Evolutionary conservation across 1,284 basidiomycete species (phyloP).

Genomic region (Apiotrichum porosum): DNA sequence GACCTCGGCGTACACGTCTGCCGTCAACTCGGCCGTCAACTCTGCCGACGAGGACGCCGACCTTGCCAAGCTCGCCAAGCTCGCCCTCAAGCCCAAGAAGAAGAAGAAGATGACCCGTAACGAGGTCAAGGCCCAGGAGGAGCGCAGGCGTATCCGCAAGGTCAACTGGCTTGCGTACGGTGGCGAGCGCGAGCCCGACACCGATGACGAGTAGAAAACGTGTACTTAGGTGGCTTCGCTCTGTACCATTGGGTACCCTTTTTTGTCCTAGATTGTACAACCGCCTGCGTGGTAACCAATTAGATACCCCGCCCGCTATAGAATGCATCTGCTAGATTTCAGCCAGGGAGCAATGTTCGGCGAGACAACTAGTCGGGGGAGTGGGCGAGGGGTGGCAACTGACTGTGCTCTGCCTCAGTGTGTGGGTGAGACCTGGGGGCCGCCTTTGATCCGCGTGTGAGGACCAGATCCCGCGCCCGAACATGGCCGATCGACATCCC

Average conservation of each 20-base stretch:
- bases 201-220: slow-evolving; percentile 12
- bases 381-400: too few relatives aligned
- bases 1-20: slow-evolving; percentile 31
- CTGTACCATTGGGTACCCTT: neutral
- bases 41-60: slow-evolving; percentile 45
- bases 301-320: too few relatives aligned
- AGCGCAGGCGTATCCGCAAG: slow-evolving; percentile 71
- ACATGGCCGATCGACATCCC: too few relatives aligned
- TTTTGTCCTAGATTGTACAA: neutral
- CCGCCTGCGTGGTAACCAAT: too few relatives aligned
- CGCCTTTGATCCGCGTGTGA: too few relatives aligned
- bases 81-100: slow-evolving; percentile 57
- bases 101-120: slow-evolving; percentile 88
- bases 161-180: slow-evolving; percentile 78
- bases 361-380: too few relatives aligned
- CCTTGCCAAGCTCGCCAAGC: slow-evolving; percentile 38
- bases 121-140: slow-evolving; percentile 81
- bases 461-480: too few relatives aligned
- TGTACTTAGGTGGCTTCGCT: too few relatives aligned
- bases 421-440: too few relatives aligned
- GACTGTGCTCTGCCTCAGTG: too few relatives aligned
- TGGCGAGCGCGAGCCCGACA: slow-evolving; percentile 51
- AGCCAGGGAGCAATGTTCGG: too few relatives aligned
- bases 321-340: too few relatives aligned
- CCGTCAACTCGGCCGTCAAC: slow-evolving; percentile 37